Evolutionary conservation across 2,329 filamentous ascomycete species (phyloP).

Genomic region (Verticillium zaregamsianum): DNA sequence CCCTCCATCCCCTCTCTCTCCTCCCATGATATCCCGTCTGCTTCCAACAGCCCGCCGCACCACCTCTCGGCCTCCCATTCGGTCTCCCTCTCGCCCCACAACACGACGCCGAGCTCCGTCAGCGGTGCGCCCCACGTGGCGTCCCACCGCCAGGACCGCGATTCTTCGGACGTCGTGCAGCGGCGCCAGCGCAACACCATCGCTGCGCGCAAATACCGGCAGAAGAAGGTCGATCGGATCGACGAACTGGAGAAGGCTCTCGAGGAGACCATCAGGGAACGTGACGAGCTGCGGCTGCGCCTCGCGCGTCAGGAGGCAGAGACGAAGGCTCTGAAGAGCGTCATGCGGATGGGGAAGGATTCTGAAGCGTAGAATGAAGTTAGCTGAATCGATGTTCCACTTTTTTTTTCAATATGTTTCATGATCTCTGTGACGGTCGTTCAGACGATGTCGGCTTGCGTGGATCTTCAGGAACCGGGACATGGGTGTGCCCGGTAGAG

Average conservation of each 20-base stretch:
- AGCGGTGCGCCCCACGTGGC: neutral
- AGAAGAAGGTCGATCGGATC: conserved; percentile 66
- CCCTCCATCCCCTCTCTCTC: neutral
- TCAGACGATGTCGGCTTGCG: conserved; percentile 5
- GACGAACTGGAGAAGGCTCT: conserved; percentile 56
- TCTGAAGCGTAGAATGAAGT: neutral
- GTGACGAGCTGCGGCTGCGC: conserved; percentile 59
- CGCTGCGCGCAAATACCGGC: conserved; percentile 67
- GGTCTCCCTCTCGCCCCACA: conserved; percentile 1
- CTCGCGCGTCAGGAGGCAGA: conserved; percentile 64
- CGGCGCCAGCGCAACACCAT: conserved; percentile 68
- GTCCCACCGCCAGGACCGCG: neutral
- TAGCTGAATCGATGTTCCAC: neutral
- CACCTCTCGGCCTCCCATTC: conserved; percentile 6
- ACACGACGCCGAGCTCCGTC: conserved; percentile 6
- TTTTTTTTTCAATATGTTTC: neutral
- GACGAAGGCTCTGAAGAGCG: conserved; percentile 53
- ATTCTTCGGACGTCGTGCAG: conserved; percentile 22
- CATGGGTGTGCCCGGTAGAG: neutral
- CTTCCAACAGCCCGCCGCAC: conserved; percentile 7
- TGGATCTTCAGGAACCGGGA: neutral
- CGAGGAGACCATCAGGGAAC: conserved; percentile 53
- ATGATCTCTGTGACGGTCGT: neutral
- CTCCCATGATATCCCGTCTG: conserved; percentile 2
- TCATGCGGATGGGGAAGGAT: conserved; percentile 26